Percentiles rank a stretch among this genome's conserved stretches.
Evolutionary conservation across 352 stramenopile species (phyloP).

Genomic region (Globisporangium irregulare): DNA sequence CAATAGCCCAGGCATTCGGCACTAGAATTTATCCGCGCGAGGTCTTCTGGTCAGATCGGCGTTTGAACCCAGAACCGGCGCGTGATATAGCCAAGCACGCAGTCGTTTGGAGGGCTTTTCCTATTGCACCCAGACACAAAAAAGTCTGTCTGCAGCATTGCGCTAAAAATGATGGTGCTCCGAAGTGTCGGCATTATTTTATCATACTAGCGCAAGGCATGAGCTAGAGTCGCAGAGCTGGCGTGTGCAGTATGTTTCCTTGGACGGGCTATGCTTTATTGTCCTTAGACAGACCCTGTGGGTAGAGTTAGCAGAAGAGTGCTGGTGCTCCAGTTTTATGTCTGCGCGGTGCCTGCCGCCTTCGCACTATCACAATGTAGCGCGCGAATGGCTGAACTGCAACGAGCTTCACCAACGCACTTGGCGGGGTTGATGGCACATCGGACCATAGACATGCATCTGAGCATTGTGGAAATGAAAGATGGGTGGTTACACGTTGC

Average conservation of each 20-base stretch:
- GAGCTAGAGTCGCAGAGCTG: background rate
- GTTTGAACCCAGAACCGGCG: too few species aligned
- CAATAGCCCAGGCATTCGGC: too few species aligned
- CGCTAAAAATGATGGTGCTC: too few species aligned
- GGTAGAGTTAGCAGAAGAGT: background rate
- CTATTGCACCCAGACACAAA: too few species aligned
- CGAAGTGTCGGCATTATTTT: background rate
- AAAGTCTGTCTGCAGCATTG: too few species aligned
- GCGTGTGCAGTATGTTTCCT: background rate
- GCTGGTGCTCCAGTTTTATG: background rate
- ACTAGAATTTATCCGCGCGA: too few species aligned
- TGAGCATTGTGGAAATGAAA: background rate
- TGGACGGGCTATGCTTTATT: background rate
- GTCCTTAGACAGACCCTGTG: background rate
- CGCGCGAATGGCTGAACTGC: background rate
- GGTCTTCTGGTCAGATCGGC: too few species aligned
- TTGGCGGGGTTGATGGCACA: background rate
- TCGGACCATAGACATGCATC: background rate
- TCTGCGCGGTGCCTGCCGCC: background rate
- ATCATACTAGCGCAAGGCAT: background rate
- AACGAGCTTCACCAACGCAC: background rate
- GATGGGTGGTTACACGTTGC: background rate
- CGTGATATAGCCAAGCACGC: too few species aligned
- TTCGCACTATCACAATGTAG: background rate
- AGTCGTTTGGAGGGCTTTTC: too few species aligned